Percentiles rank a stretch among this genome's conserved stretches.
phyloP scores from a whole-genome alignment of 345 rosid genomes.

The Dovyalis caffra region DNA sequence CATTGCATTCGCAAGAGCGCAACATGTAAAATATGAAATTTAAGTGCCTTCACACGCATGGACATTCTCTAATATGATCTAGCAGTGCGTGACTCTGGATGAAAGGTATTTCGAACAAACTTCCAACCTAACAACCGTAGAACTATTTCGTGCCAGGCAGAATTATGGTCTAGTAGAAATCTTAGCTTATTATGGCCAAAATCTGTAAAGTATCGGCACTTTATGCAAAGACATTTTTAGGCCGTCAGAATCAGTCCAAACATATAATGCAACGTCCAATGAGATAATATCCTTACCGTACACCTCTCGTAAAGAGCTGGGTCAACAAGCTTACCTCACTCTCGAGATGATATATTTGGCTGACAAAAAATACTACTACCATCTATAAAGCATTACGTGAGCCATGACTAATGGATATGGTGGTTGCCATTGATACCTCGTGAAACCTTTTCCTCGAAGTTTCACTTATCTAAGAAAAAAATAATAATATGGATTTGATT shows the following conservation, averaged over 20 bases:
- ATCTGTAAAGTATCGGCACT: conserved; percentile 9
- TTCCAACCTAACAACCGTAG: background rate
- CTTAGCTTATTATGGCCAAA: background rate
- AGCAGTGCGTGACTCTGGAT: background rate
- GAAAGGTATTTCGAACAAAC: background rate
- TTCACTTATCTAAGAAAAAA: conserved; percentile 17
- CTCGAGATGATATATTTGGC: background rate
- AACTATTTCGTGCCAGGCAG: background rate
- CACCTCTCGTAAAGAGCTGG: background rate
- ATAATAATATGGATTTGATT: conserved; percentile 17
- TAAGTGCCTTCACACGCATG: background rate
- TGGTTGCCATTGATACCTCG: conserved; percentile 26
- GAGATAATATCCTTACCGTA: too few species aligned
- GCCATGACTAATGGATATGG: conserved; percentile 31
- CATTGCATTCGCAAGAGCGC: background rate
- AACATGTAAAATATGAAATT: background rate
- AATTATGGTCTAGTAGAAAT: background rate
- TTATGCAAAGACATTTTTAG: background rate
- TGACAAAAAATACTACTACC: background rate
- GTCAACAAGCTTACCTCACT: conserved; percentile 2
- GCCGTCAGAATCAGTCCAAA: background rate
- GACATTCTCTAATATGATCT: background rate
- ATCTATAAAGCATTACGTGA: conserved; percentile 4
- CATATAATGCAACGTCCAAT: background rate
- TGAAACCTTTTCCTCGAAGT: conserved; percentile 33